Evolutionary conservation across 2,329 filamentous ascomycete genomes (phyloP), one percentile per base, ranked within the genome.

Genomic region (Diplocarpon mali): DNA sequence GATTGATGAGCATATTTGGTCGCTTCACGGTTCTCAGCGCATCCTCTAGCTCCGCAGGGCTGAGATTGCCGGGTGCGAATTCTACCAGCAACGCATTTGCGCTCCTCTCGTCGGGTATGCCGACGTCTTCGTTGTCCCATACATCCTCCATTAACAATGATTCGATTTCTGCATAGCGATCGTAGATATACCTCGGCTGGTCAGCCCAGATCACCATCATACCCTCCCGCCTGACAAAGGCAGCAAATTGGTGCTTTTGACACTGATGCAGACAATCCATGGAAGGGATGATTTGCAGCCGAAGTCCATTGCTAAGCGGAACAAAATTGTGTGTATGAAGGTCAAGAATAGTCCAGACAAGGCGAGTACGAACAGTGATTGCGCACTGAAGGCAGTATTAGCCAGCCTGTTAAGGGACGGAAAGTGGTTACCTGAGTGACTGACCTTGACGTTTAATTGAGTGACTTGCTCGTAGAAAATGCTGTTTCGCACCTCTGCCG

Each of bases 141-240:
- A 81, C 75, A 65, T 75, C 72, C 49, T 68, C 63, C 61, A 80
- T 71, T 43, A 80, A 62, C 32, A 69, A 67, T 41, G 63, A 58
- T 57, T 79, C 73, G 29, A 80, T 66, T 35, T 64, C 64, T 42
- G 68, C 64, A 0, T 69, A 73, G 34, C 77, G 68, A 12, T 66
- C 61, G 10, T 80, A 61, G 13, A 80, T 60, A 45, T 72, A 69
- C 51, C 71, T 69, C 12, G 76, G 72, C 34, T 78, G 70, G 51
- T 81, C 77, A 35, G 78, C 77, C 77, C 77, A 81, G 17, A 80
- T 74, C 5, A 79, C 65, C n/a, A 80, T 60, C 32, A 78, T 66
- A 35, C 67, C 66, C n/a, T 68, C 64, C 50, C 78, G 73, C 47
- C 71, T 67, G 41, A 80, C 72, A 57, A 80, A 80, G 8, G 77